A percentile compares a stretch with the other conserved stretches of the same genome.
Evolutionary conservation across 2,329 filamentous ascomycete species (phyloP).

Genomic region (Magnaporthales sp.): DNA sequence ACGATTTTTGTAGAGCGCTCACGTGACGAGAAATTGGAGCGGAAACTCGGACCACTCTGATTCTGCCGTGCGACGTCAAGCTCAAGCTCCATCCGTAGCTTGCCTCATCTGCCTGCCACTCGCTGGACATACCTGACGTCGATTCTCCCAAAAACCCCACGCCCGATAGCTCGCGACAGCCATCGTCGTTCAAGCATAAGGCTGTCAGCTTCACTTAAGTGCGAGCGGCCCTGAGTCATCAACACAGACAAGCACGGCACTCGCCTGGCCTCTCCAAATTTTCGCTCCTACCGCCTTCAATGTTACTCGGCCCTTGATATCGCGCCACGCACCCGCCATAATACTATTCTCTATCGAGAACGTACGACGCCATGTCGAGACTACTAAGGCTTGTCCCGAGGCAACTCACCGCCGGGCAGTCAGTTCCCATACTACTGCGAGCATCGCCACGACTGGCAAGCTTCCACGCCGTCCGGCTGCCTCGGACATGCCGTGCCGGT

Average conservation of each 20-base stretch:
- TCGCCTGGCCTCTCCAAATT: neutral
- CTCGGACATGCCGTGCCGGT: constrained; percentile 11
- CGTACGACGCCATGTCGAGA: neutral
- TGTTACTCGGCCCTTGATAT: neutral
- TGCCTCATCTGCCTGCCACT: neutral
- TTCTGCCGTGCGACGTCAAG: neutral
- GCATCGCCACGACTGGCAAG: constrained; percentile 5
- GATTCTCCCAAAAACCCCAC: neutral
- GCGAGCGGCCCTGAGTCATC: neutral
- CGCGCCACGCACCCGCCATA: neutral
- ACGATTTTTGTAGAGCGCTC: neutral
- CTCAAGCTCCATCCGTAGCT: neutral
- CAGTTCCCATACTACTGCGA: neutral
- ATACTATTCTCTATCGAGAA: neutral
- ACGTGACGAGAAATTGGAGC: neutral
- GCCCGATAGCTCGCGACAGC: neutral
- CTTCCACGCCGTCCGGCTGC: constrained; percentile 10
- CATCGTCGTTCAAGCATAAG: neutral
- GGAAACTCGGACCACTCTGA: neutral
- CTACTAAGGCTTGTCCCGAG: neutral
- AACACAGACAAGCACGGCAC: neutral
- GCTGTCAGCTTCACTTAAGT: neutral
- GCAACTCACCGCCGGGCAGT: neutral
- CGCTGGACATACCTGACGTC: neutral
- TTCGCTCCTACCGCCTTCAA: neutral